These are phyloP conservation scores for Wallacemonas sp. DNA, from an alignment of 208 protist species.

Conservation along the genomic window DNA sequence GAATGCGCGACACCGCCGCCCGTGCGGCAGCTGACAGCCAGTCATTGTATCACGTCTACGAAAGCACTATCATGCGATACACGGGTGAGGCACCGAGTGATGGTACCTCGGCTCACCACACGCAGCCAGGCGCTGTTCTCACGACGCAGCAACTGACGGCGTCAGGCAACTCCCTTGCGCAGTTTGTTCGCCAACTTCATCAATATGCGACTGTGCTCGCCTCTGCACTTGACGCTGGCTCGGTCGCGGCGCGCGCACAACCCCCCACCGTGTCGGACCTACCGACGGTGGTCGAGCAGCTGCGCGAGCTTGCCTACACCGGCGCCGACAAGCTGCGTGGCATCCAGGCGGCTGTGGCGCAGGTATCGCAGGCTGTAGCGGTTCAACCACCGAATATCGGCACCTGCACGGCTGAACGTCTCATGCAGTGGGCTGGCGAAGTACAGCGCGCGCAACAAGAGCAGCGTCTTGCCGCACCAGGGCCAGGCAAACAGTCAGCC, in stretches of 20 bases:
- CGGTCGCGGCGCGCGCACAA: too few species aligned
- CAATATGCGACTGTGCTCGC: background rate
- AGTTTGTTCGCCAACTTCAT: constrained; percentile 12
- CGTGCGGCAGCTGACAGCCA: constrained; percentile 5
- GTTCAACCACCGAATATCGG: background rate
- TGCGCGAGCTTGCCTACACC: background rate
- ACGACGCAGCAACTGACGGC: constrained; percentile 9
- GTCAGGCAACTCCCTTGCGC: constrained; percentile 10
- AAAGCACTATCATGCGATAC: constrained; percentile 17
- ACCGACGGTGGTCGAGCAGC: background rate
- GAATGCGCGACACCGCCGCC: background rate
- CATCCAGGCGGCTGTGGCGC: background rate
- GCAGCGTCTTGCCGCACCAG: background rate
- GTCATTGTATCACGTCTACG: constrained; percentile 17
- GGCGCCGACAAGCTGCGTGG: background rate
- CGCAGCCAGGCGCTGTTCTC: background rate
- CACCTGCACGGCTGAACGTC: background rate
- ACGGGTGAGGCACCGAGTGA: background rate
- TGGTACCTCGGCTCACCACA: background rate
- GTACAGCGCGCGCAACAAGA: background rate
- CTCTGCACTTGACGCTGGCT: background rate
- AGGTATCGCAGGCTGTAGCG: background rate
- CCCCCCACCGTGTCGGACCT: background rate
- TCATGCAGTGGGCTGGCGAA: background rate
- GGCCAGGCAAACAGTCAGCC: constrained; percentile 1